Base-by-base conservation (phyloP, 345 rosid genomes). In the Linum tenue region DNA sequence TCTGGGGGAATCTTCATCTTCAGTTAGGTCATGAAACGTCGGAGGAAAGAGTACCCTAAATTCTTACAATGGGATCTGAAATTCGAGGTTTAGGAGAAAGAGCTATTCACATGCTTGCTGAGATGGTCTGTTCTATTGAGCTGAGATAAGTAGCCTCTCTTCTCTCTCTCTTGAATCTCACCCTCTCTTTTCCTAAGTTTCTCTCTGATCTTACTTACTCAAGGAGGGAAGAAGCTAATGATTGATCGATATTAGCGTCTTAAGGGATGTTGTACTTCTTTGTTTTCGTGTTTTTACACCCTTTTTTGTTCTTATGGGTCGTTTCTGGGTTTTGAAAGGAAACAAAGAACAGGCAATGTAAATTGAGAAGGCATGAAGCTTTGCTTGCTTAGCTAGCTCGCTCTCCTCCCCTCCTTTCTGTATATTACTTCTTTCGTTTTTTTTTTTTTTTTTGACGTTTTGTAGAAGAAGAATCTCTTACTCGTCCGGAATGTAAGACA, bases 1-100 rank as follows among this genome's bases (percentile, higher is more conserved):
- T 4, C 70, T 90, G 73, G 96, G 96, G 5, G 79, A 85, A 80
- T 78, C 92, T 65, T 86, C 91, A 12, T 79, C 95, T 3, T 81
- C 83, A 60, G 80, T 48, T 44, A 62, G 87, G 59, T 80, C 81
- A 60, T 80, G 75, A 60, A 67, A 76, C 16, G 73, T 70, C 77
- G 37, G 12, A 10, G 7, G 11, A 37, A 17, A 9, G 53, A 48
- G 14, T 48, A 2, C 9, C 53, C 11, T 48, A 9, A 48, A 48
- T 7, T 10, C 53, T 9, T 48, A 48, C 53, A 12, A 10, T 48
- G 3, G 11, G 53, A 48, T 5, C 53, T 48, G 53, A 48, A 48
- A 48, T 48, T 48, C 53, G 15, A 48, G 53, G 53, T 48, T 48
- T 9, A 15, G 9, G 59, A 73, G 62, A 72, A 68, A 10, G 77